Base-by-base conservation (phyloP, 495 filamentous ascomycete genomes). In the Symbiotaphrina buchneri region DNA sequence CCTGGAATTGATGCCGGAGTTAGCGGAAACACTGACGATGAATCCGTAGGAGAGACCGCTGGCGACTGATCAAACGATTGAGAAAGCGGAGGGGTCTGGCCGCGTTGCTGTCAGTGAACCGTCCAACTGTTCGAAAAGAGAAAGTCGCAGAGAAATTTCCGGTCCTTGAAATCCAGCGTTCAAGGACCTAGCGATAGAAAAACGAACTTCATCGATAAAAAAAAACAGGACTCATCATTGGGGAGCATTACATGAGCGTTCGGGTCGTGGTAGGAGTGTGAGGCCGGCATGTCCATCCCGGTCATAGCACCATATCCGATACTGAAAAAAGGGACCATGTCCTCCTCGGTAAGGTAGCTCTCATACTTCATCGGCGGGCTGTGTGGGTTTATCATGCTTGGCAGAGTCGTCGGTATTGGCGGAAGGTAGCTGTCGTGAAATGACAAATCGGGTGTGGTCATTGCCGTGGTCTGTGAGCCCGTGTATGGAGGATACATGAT, bases 41-140 rank as follows among this genome's bases (percentile, higher is more conserved):
- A 39, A 25, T 53, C 64, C 52, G 49, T 57, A 45, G 51, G 75
- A 54, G 43, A 73, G 59, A 52, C 71, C 55, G 44, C 55, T 50
- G 33, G 54, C 33, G 79, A 84, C 43, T 72, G 70, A 39, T 84
- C 77, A 51, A 75, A 79, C 11, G 74, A 71, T 39, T 82, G 75
- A 42, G 71, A 72, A 44, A 90, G 66, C 44, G 81, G 68, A 54
- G 82, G 82, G 54, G 83, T 85, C 80, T 90, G 61, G 42, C 17
- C 24, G 19, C 30, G 36, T 35, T 35, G 22, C 22, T 25, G 22
- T 25, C 13, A 25, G 22, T 25, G 7, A 25, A 25, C 20, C 6
- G 27, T n/a, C n/a, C 5, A 10, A 17, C 16, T 18, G 14, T 35
- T 24, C 28, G 27, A 20, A 13, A 10, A 32, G 8, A 6, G 30